phyloP scores from a whole-genome alignment of 1,139 yeast genomes.

The Yamadazyma sp. region DNA sequence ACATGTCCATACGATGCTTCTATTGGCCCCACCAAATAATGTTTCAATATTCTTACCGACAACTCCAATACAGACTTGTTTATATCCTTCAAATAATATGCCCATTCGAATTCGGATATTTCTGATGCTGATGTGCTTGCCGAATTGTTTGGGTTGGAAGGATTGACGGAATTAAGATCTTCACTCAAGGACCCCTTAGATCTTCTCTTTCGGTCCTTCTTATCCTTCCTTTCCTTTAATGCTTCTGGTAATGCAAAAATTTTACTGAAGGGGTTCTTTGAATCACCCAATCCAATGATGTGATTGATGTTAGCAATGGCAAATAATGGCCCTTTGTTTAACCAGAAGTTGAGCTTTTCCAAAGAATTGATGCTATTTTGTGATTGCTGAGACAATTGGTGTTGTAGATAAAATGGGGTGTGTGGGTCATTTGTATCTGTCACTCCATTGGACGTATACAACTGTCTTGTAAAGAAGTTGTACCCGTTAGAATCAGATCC shows the following conservation, averaged over 20 bases:
- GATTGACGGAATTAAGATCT: conserved; percentile 8
- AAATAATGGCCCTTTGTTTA: conserved; percentile 70
- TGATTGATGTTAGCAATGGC: conserved; percentile 75
- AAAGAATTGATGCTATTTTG: conserved; percentile 32
- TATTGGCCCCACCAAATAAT: conserved; percentile 67
- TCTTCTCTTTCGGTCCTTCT: conserved; percentile 64
- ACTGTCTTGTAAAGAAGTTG: conserved; percentile 57
- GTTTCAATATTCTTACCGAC: conserved; percentile 61
- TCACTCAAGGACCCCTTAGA: conserved; percentile 27
- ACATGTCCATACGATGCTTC: conserved; percentile 71
- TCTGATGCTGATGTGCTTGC: conserved; percentile 42
- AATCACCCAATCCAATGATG: conserved; percentile 73
- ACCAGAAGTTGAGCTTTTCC: conserved; percentile 71
- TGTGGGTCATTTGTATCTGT: conserved; percentile 28
- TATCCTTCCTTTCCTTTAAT: conserved; percentile 66
- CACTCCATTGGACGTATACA: conserved; percentile 40
- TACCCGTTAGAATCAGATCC: conserved; percentile 69
- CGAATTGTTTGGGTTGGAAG: conserved; percentile 21
- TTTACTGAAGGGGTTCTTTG: conserved; percentile 72
- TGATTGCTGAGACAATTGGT: conserved; percentile 21
- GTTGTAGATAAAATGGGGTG: conserved; percentile 35
- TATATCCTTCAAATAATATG: conserved; percentile 50
- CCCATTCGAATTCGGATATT: conserved; percentile 58
- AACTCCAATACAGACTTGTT: conserved; percentile 68
- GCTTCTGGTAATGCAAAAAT: conserved; percentile 70